Evolutionary conservation across 805 yeast genomes (phyloP).

Genomic region (Lachancea cidri): DNA sequence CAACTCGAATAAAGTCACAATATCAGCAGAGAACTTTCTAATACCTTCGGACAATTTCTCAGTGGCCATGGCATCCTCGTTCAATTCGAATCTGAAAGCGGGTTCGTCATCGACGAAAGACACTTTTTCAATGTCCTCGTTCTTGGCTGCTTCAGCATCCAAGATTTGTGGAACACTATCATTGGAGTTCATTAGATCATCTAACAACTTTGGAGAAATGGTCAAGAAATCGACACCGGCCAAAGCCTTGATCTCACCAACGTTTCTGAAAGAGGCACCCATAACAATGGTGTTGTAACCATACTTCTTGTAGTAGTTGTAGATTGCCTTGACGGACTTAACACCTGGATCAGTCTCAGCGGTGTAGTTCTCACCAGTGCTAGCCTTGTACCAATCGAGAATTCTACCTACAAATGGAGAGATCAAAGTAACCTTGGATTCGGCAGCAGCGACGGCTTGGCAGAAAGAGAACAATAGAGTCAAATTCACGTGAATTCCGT

Average conservation of each 20-base stretch:
- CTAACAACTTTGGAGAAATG: constrained; percentile 88
- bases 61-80: constrained; percentile 98
- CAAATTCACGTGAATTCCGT: constrained; percentile 91
- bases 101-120: constrained; percentile 82
- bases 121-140: constrained; percentile 56
- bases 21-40: constrained; percentile 93
- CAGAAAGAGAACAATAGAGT: constrained; percentile 91
- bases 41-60: constrained; percentile 98
- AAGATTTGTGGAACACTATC: constrained; percentile 79
- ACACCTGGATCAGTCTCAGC: constrained; percentile 93
- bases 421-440: constrained; percentile 90
- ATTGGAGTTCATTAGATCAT: constrained; percentile 73
- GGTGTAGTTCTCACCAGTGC: constrained; percentile 82
- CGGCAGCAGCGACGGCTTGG: constrained; percentile 99
- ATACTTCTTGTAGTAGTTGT: constrained; percentile 96
- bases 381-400: constrained; percentile 95
- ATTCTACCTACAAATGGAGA: constrained; percentile 99
- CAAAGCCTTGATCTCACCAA: constrained; percentile 89
- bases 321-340: constrained; percentile 76
- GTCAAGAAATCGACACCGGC: constrained; percentile 98
- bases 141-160: constrained; percentile 58
- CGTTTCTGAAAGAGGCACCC: constrained; percentile 99
- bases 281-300: constrained; percentile 96
- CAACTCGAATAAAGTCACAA: constrained; percentile 66
- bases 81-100: constrained; percentile 80